Conservation (phyloP, 2,329 filamentous ascomycete species). For the Penicillium nordicum region DNA sequence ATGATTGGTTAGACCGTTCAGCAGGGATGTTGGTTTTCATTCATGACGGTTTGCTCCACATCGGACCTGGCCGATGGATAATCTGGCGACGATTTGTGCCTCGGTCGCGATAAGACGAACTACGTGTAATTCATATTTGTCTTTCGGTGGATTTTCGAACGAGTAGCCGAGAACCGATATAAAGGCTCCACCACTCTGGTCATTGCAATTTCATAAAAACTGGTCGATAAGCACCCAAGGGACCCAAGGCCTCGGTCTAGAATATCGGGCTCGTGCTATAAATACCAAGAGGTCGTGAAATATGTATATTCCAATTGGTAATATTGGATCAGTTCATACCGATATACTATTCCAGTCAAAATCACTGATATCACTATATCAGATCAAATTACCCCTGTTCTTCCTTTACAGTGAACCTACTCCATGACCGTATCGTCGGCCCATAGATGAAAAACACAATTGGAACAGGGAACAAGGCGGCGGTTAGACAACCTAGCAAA, state of each 20-base stretch:
- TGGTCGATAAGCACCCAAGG: background rate
- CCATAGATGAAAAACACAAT: conserved; percentile 46
- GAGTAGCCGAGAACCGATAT: background rate
- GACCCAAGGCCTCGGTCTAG: too few relatives aligned
- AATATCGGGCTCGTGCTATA: too few relatives aligned
- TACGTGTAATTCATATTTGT: background rate
- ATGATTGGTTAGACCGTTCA: background rate
- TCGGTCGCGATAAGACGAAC: background rate
- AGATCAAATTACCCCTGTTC: background rate
- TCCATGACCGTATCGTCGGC: conserved; percentile 38
- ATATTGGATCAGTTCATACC: background rate
- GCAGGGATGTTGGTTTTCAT: background rate
- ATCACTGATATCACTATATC: background rate
- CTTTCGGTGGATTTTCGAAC: background rate
- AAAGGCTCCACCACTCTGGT: background rate
- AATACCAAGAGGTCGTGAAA: background rate
- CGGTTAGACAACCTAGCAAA: conserved; percentile 28
- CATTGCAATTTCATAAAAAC: too few relatives aligned
- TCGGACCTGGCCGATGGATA: conserved; percentile 5
- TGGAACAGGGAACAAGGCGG: conserved; percentile 39
- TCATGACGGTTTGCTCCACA: background rate
- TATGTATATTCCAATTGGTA: background rate
- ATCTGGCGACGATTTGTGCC: background rate
- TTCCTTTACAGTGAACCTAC: conserved; percentile 31
- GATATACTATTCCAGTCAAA: too few relatives aligned